Conservation (phyloP, 1,284 basidiomycete species). For the Ganoderma multipileum region DNA sequence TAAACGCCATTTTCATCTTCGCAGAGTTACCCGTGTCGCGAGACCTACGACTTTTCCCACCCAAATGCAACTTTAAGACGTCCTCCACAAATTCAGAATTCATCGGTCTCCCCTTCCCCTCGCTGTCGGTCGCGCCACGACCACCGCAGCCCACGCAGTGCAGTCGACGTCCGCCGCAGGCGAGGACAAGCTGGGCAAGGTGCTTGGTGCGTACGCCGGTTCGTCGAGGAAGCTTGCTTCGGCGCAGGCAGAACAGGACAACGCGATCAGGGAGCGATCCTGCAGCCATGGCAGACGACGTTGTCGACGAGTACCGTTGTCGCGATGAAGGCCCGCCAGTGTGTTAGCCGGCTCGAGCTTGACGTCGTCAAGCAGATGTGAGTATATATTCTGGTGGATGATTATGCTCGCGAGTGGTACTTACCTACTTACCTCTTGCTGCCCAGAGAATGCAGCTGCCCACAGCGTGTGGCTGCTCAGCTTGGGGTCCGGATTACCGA, state of each 20-base stretch:
- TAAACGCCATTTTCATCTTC: not conserved
- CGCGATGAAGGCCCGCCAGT: slow-evolving; percentile 89
- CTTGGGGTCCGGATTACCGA: slow-evolving; percentile 95
- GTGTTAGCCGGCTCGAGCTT: slow-evolving; percentile 74
- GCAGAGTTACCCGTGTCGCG: slow-evolving; percentile 82
- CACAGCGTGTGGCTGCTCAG: slow-evolving; percentile 88
- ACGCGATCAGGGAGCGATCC: slow-evolving; percentile 72
- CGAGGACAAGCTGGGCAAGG: slow-evolving; percentile 77
- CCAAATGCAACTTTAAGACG: slow-evolving; percentile 81
- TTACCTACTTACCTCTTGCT: no score
- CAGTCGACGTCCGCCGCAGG: slow-evolving; percentile 51
- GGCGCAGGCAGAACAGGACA: slow-evolving; percentile 87
- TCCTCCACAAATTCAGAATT: slow-evolving; percentile 75
- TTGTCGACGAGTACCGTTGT: slow-evolving; percentile 82
- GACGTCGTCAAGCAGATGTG: slow-evolving; percentile 68
- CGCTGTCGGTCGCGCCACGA: slow-evolving; percentile 87
- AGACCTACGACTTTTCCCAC: slow-evolving; percentile 89
- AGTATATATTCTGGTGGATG: no score
- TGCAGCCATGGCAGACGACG: slow-evolving; percentile 93
- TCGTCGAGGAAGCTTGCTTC: slow-evolving; percentile 91
- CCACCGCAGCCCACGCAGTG: slow-evolving; percentile 68
- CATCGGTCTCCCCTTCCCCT: slow-evolving; percentile 80
- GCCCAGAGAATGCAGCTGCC: slow-evolving; percentile 69
- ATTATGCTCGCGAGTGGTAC: no score
- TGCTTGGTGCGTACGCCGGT: slow-evolving; percentile 80